Conservation (phyloP, 129 eudicot species). For the Calendula officinalis region DNA sequence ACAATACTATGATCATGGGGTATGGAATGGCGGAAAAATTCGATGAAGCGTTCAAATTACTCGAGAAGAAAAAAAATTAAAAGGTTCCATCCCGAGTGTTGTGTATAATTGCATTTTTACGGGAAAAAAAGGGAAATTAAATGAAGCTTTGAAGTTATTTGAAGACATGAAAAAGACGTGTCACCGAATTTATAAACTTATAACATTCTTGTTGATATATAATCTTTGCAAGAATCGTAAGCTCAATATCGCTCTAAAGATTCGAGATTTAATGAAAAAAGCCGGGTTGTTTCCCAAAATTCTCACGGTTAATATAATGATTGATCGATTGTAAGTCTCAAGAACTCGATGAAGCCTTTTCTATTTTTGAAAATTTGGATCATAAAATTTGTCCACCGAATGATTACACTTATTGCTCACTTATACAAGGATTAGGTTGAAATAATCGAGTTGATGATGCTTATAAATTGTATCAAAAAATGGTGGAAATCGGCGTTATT, state of each 20-base stretch:
- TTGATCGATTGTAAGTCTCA: constrained; percentile 76
- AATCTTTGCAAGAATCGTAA: constrained; percentile 63
- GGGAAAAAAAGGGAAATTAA: constrained; percentile 67
- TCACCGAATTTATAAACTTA: constrained; percentile 71
- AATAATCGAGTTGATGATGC: constrained; percentile 85
- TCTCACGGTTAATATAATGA: constrained; percentile 76
- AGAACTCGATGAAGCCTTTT: constrained; percentile 71
- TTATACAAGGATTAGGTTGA: constrained; percentile 87
- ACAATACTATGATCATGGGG: constrained; percentile 94
- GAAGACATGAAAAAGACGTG: constrained; percentile 82
- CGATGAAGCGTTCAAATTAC: constrained; percentile 71
- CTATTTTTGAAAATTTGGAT: constrained; percentile 66
- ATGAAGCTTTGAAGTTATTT: constrained; percentile 60
- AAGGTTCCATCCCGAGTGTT: constrained; percentile 86
- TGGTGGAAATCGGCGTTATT: constrained; percentile 56
- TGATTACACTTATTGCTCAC: constrained; percentile 66
- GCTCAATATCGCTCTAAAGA: constrained; percentile 58
- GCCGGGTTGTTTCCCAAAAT: constrained; percentile 79
- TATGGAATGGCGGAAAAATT: constrained; percentile 84
- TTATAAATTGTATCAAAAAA: constrained; percentile 65
- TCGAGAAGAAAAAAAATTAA: constrained; percentile 72
- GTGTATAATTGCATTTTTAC: constrained; percentile 83
- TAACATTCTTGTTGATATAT: constrained; percentile 80
- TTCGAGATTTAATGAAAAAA: constrained; percentile 72
- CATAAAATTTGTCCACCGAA: constrained; percentile 67